Conservation (phyloP, 139 green algal genomes). For the Auxenochlorella protothecoides region DNA sequence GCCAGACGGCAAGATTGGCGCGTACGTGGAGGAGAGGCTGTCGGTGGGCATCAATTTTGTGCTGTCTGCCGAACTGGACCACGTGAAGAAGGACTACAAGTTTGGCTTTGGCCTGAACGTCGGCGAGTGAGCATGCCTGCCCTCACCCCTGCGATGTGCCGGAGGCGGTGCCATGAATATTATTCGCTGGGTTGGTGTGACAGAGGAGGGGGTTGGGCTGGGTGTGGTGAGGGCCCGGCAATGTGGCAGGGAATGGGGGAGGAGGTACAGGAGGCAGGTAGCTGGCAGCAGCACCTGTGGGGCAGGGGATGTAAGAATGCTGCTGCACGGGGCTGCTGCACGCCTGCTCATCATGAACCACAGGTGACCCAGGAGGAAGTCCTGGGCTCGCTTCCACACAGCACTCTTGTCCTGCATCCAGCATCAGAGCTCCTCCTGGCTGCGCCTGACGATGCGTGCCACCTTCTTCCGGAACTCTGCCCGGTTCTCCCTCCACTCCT, state of each 20-base stretch:
- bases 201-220: too few species aligned
- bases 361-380: too few species aligned
- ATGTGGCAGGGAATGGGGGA: too few species aligned
- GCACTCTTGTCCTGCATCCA: too few species aligned
- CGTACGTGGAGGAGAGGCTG: slow-evolving; percentile 88
- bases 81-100: slow-evolving; percentile 89
- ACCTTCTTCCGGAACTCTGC: slow-evolving; percentile 88
- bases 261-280: background rate
- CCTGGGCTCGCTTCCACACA: too few species aligned
- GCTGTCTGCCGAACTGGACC: slow-evolving; percentile 91
- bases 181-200: too few species aligned
- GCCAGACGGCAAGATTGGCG: slow-evolving; percentile 53
- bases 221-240: too few species aligned
- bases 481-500: slow-evolving; percentile 79
- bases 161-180: too few species aligned
- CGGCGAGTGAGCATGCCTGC: slow-evolving; percentile 54
- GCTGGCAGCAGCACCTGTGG: background rate
- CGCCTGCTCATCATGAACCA: too few species aligned
- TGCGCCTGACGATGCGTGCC: slow-evolving; percentile 73
- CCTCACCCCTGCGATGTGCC: too few species aligned
- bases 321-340: too few species aligned
- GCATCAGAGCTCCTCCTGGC: slow-evolving; percentile 78
- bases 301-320: too few species aligned
- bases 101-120: slow-evolving; percentile 89
- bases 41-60: slow-evolving; percentile 92